A percentile compares a stretch with the other conserved stretches of the same genome.
Evolutionary conservation across 345 rosid genomes (phyloP).

Genomic region (Cardiospermum halicacabum): DNA sequence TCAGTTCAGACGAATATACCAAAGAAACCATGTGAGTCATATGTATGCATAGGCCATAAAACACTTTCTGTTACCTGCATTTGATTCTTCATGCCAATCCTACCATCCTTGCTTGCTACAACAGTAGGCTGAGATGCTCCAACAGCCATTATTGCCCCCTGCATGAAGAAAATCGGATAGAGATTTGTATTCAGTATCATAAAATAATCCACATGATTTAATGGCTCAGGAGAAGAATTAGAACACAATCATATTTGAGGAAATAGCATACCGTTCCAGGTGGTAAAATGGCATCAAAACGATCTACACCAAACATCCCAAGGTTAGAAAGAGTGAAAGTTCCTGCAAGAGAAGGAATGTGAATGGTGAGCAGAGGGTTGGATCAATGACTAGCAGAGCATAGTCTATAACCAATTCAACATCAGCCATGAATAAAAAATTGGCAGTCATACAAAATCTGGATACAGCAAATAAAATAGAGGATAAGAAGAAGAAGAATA

Average conservation of each 20-base stretch:
- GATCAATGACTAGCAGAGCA: background rate
- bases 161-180: constrained; percentile 16
- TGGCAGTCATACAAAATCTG: background rate
- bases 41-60: constrained; percentile 2
- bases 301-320: constrained; percentile 96
- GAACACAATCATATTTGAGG: background rate
- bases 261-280: constrained; percentile 80
- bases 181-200: background rate
- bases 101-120: constrained; percentile 79
- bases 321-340: constrained; percentile 96
- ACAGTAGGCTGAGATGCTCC: constrained; percentile 86
- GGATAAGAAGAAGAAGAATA: background rate
- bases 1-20: background rate
- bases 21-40: constrained; percentile 1
- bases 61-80: constrained; percentile 67
- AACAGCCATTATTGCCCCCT: constrained; percentile 99
- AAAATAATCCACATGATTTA: constrained; percentile 1
- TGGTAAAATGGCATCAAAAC: constrained; percentile 94
- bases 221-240: background rate
- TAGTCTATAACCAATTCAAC: background rate
- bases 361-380: background rate
- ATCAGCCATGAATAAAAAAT: background rate
- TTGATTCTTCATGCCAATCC: constrained; percentile 88
- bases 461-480: background rate
- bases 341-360: constrained; percentile 40